These are phyloP conservation scores for Pelargonium cotyledonis DNA, from an alignment of 441 rosid species.

Conservation along the genomic window DNA sequence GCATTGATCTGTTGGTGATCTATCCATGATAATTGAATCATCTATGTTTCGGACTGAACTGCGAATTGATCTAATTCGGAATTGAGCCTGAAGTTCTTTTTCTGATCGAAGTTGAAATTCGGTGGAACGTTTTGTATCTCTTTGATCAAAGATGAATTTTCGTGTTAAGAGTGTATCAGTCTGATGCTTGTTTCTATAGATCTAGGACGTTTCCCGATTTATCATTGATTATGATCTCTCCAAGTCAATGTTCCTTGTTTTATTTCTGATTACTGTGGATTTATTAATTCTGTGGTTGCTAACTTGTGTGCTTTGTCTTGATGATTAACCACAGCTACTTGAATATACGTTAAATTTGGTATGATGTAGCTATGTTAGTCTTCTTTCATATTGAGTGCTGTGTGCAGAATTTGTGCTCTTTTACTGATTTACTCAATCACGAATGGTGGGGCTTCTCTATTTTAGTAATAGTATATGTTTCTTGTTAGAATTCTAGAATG, in stretches of 20 bases:
- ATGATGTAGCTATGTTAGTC: neutral
- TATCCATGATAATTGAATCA: too few relatives aligned
- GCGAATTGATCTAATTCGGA: neutral
- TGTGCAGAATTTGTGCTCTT: neutral
- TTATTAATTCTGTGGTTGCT: neutral
- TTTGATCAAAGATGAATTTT: too few relatives aligned
- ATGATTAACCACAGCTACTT: too few relatives aligned
- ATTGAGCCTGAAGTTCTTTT: neutral
- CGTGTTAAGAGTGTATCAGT: neutral
- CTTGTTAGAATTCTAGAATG: neutral
- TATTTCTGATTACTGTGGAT: neutral
- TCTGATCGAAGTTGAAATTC: neutral
- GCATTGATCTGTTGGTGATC: neutral
- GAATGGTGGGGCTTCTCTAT: neutral
- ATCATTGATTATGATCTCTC: neutral
- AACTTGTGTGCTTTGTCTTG: neutral
- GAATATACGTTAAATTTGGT: neutral
- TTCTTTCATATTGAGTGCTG: neutral
- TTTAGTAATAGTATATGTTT: neutral
- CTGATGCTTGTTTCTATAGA: constrained; percentile 1
- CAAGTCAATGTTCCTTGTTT: neutral
- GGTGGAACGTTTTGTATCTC: neutral
- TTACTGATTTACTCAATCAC: neutral
- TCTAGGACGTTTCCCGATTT: neutral
- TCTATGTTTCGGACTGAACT: neutral